A percentile compares a stretch with the other conserved stretches of the same genome.
These are phyloP conservation scores for Dioscorea alata DNA, from an alignment of 106 monocot species.

Conservation along the genomic window DNA sequence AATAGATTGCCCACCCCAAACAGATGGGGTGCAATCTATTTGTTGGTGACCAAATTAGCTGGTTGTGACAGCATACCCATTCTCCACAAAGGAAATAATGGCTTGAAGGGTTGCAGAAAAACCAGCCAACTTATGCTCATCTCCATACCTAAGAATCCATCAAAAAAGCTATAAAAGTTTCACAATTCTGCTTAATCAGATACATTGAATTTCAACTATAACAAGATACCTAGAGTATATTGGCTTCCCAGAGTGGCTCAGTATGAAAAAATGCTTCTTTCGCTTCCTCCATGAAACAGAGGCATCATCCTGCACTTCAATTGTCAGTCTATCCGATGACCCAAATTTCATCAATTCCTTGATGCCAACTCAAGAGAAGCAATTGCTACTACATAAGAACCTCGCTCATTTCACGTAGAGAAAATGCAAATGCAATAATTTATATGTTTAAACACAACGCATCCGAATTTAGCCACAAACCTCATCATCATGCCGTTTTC, in stretches of 20 bases:
- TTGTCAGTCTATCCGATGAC: not conserved
- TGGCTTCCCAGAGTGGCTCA: slow-evolving; percentile 95
- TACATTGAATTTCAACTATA: not conserved
- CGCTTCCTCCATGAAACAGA: slow-evolving; percentile 88
- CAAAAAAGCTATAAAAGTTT: not conserved
- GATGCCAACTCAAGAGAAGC: no score
- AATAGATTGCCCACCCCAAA: slow-evolving; percentile 9
- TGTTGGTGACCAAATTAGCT: slow-evolving; percentile 8
- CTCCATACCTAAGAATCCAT: slow-evolving; percentile 72
- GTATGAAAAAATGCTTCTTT: slow-evolving; percentile 87
- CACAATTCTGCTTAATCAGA: not conserved
- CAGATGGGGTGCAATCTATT: slow-evolving; percentile 8
- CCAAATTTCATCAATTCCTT: not conserved
- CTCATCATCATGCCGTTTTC: slow-evolving; percentile 52
- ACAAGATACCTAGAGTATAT: slow-evolving; percentile 77
- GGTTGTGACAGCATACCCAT: slow-evolving; percentile 51
- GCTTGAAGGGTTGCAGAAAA: slow-evolving; percentile 98
- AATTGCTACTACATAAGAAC: no score
- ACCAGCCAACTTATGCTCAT: slow-evolving; percentile 96
- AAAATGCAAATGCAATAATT: no score
- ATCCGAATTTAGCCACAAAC: slow-evolving; percentile 16
- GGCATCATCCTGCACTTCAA: slow-evolving; percentile 75
- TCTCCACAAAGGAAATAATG: slow-evolving; percentile 98
- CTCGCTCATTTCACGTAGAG: no score
- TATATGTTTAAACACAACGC: no score